A percentile compares a stretch with the other conserved stretches of the same genome.
These are phyloP conservation scores for Sporothrix variecibatus DNA, from an alignment of 2,329 filamentous ascomycete species.

Conservation along the genomic window DNA sequence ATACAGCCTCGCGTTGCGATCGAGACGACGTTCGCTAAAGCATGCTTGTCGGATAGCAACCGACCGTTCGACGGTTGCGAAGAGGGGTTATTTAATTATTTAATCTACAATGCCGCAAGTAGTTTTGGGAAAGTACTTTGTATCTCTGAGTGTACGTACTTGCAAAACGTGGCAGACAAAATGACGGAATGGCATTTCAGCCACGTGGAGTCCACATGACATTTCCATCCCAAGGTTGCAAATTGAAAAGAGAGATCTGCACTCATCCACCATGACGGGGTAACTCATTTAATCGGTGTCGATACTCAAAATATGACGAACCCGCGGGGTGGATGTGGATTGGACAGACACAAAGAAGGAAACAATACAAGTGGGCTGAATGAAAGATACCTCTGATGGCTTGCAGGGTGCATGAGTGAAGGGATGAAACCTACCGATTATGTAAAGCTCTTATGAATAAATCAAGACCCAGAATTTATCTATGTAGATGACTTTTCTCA, in stretches of 20 bases:
- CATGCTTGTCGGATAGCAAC: not conserved
- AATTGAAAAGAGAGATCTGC: not conserved
- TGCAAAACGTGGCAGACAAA: not conserved
- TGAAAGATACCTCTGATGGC: not conserved
- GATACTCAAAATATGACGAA: not conserved
- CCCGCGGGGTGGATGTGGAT: not conserved
- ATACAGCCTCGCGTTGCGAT: not conserved
- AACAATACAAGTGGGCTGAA: not conserved
- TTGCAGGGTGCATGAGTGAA: not conserved
- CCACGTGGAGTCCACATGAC: slow-evolving; percentile 10
- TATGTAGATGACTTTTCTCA: no score
- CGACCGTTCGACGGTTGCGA: not conserved
- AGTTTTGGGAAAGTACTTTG: not conserved
- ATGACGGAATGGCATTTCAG: not conserved
- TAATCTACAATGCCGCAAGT: not conserved
- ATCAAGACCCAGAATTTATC: no score
- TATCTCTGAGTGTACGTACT: not conserved
- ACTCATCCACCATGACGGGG: not conserved
- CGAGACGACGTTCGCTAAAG: not conserved
- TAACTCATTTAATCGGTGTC: not conserved
- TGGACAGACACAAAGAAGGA: not conserved
- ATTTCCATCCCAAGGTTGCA: not conserved
- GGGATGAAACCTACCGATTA: no score
- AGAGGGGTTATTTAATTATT: not conserved
- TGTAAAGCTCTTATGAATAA: no score